phyloP scores from a whole-genome alignment of 179 eudicot species.

The Corrigiola litoralis region DNA sequence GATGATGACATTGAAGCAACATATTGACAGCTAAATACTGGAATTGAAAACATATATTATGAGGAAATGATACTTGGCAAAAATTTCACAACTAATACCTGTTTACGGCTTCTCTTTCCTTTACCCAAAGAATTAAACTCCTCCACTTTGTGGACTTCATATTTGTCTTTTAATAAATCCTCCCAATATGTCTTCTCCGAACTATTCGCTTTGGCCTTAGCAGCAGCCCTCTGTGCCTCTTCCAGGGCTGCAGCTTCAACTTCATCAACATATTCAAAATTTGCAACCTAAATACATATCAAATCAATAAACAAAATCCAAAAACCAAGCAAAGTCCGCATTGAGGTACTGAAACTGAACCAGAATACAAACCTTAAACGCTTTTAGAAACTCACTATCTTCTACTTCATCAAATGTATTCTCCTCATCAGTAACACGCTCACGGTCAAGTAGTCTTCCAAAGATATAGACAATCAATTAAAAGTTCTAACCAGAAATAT shows the following conservation, averaged over 20 bases:
- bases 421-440: slow-evolving; percentile 78
- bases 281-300: slow-evolving; percentile 64
- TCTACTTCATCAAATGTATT: slow-evolving; percentile 73
- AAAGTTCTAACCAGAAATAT: not conserved
- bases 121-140: slow-evolving; percentile 88
- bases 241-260: slow-evolving; percentile 63
- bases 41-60: not conserved
- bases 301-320: not conserved
- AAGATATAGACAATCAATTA: not conserved
- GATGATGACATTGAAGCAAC: not conserved
- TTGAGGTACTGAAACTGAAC: not conserved
- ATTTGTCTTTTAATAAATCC: slow-evolving; percentile 70
- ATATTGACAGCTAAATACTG: not conserved
- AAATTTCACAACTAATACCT: slow-evolving; percentile 39
- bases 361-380: slow-evolving; percentile 63
- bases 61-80: not conserved
- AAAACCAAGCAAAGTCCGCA: not conserved
- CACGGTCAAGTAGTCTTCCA: slow-evolving; percentile 77
- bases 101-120: slow-evolving; percentile 96
- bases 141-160: slow-evolving; percentile 80
- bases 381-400: slow-evolving; percentile 84
- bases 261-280: slow-evolving; percentile 86
- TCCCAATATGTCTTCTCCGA: slow-evolving; percentile 84
- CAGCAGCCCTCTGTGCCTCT: slow-evolving; percentile 54
- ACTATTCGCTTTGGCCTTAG: slow-evolving; percentile 49